Percentiles rank a stretch among this genome's conserved stretches.
Evolutionary conservation across 768 basidiomycete genomes (phyloP).

Genomic region (Lactifluus hygrophoroides): DNA sequence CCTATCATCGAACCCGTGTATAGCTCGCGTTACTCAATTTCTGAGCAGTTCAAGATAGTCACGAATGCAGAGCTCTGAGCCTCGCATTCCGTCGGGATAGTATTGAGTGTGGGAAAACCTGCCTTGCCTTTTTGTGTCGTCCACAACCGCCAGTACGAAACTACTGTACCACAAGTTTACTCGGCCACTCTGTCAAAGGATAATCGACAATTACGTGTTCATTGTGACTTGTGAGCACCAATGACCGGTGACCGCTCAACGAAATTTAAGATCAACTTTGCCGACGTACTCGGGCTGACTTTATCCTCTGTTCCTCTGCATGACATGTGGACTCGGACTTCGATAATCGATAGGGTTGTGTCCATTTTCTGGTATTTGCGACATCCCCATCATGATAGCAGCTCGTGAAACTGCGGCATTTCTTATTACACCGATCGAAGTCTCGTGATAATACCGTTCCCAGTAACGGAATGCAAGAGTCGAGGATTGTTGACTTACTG

Average conservation of each 20-base stretch:
- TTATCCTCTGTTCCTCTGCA: slow-evolving; percentile 32
- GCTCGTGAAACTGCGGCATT: slow-evolving; percentile 48
- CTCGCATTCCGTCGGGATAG: slow-evolving; percentile 48
- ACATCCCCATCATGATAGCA: slow-evolving; percentile 34
- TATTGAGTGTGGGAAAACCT: slow-evolving; percentile 35
- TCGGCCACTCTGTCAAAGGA: slow-evolving; percentile 40
- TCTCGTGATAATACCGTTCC: background rate
- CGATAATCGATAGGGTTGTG: slow-evolving; percentile 36
- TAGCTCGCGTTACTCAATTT: slow-evolving; percentile 36
- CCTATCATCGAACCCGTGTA: background rate
- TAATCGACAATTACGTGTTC: slow-evolving; percentile 45
- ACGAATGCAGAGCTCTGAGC: slow-evolving; percentile 43
- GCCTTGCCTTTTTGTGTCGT: slow-evolving; percentile 41
- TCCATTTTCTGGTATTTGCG: slow-evolving; percentile 33
- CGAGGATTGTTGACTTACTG: no score
- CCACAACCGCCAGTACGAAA: slow-evolving; percentile 32
- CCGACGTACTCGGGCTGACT: slow-evolving; percentile 38
- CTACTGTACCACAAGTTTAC: slow-evolving; percentile 49
- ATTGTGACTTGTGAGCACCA: slow-evolving; percentile 47
- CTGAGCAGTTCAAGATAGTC: slow-evolving; percentile 39
- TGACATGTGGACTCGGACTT: slow-evolving; percentile 58
- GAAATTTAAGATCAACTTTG: slow-evolving; percentile 39
- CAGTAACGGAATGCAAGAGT: no score
- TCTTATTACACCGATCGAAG: slow-evolving; percentile 28
- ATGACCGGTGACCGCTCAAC: slow-evolving; percentile 29